A percentile compares a stretch with the other conserved stretches of the same genome.
phyloP scores from a whole-genome alignment of 2,329 filamentous ascomycete genomes.

The Chrysosporium queenslandicum region DNA sequence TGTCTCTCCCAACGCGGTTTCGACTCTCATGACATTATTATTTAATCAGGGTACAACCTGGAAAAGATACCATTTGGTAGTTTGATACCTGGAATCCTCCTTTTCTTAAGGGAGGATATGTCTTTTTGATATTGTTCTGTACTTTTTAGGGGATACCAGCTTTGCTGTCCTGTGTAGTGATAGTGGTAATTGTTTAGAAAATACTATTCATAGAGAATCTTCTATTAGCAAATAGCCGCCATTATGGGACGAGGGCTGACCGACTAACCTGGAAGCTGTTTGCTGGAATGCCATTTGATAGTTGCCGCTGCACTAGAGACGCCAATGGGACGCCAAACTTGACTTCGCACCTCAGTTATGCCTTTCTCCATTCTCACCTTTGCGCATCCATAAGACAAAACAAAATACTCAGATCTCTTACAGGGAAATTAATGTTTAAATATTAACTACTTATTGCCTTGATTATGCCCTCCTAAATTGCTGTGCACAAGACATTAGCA shows the following conservation, averaged over 20 bases:
- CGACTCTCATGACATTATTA: conserved; percentile 14
- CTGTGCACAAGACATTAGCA: conserved; percentile 7
- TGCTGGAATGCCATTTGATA: not conserved
- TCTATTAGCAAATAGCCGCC: too few relatives aligned
- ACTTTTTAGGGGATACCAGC: too few relatives aligned
- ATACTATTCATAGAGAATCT: too few relatives aligned
- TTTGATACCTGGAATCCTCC: too few relatives aligned
- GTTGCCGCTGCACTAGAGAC: not conserved
- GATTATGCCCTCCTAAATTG: conserved; percentile 1
- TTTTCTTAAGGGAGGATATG: too few relatives aligned
- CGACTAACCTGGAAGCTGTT: not conserved
- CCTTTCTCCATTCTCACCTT: not conserved
- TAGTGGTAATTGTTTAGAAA: too few relatives aligned
- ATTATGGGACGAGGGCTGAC: too few relatives aligned
- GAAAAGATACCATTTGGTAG: too few relatives aligned
- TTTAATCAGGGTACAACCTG: not conserved
- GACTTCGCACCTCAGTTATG: not conserved
- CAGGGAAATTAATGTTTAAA: not conserved
- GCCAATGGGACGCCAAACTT: not conserved
- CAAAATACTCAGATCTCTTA: not conserved
- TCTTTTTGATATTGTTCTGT: too few relatives aligned
- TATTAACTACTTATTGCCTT: not conserved
- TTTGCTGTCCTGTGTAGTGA: too few relatives aligned
- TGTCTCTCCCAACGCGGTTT: conserved; percentile 21
- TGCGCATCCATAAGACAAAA: not conserved